Conservation (phyloP, 768 basidiomycete species). For the Cyclocybe cylindracea region DNA sequence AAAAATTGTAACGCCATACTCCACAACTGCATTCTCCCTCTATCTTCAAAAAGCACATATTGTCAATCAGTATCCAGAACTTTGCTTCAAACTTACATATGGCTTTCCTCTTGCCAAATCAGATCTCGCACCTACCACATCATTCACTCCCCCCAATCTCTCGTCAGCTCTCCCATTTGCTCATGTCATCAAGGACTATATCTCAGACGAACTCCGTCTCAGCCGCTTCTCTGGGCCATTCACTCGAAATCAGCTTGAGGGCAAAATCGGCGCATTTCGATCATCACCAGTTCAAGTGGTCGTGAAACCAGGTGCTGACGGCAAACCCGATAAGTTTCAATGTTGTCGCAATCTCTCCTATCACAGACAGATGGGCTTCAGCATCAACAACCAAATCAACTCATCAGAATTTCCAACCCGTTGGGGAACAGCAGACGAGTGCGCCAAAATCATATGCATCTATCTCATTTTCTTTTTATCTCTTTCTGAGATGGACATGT, state of each 20-base stretch:
- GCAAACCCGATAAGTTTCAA: slow-evolving; percentile 17
- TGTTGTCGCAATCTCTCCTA: slow-evolving; percentile 20
- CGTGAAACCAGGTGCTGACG: slow-evolving; percentile 6
- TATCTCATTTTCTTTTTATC: background rate
- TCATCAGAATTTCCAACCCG: slow-evolving; percentile 21
- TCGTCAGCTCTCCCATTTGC: slow-evolving; percentile 4
- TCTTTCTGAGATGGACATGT: background rate
- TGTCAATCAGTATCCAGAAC: no score
- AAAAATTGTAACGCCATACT: no score
- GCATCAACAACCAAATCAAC: slow-evolving; percentile 22
- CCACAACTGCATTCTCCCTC: no score
- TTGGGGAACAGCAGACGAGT: slow-evolving; percentile 17
- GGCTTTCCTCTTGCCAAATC: background rate
- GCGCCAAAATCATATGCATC: slow-evolving; percentile 15
- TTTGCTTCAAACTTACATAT: background rate
- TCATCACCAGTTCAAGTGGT: slow-evolving; percentile 20
- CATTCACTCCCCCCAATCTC: slow-evolving; percentile 21
- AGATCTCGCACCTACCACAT: background rate
- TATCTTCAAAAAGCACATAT: no score
- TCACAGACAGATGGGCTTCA: slow-evolving; percentile 5
- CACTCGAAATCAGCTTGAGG: slow-evolving; percentile 8
- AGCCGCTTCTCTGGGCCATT: slow-evolving; percentile 27
- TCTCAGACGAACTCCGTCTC: slow-evolving; percentile 14
- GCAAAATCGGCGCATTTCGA: slow-evolving; percentile 24
- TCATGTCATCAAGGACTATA: slow-evolving; percentile 15